These are phyloP conservation scores for Physcia stellaris DNA, from an alignment of 495 filamentous ascomycete species.

Conservation along the genomic window DNA sequence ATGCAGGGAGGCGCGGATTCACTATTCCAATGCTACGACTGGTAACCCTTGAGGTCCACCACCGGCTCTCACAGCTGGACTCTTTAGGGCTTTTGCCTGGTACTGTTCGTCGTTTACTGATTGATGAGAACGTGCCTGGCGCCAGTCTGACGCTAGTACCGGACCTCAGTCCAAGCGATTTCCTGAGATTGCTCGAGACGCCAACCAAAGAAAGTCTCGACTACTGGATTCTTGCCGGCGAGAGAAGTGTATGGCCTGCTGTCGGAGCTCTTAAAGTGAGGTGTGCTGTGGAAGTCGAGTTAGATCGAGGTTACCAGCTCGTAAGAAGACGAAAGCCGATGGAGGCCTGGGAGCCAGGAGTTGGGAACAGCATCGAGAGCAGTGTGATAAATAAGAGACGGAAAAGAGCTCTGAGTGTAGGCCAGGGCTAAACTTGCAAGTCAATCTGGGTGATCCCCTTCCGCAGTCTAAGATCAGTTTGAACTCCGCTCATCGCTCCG, in stretches of 20 bases:
- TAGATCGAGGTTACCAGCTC: conserved; percentile 72
- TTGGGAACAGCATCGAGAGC: background rate
- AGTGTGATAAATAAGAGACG: too few species aligned
- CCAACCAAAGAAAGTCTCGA: conserved; percentile 63
- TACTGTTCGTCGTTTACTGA: conserved; percentile 58
- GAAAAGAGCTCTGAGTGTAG: too few species aligned
- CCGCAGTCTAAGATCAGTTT: too few species aligned
- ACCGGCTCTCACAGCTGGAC: conserved; percentile 73
- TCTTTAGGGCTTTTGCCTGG: conserved; percentile 58
- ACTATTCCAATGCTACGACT: conserved; percentile 54
- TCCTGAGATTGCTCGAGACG: conserved; percentile 62
- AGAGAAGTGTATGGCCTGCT: conserved; percentile 87
- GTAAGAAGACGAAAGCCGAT: conserved; percentile 47
- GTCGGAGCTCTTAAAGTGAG: conserved; percentile 67
- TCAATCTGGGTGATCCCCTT: too few species aligned
- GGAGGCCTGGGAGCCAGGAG: conserved; percentile 14
- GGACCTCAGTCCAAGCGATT: conserved; percentile 56
- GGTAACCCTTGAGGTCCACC: conserved; percentile 61
- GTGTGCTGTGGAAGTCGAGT: conserved; percentile 75
- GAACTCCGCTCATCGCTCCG: too few species aligned
- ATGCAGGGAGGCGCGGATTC: conserved; percentile 42
- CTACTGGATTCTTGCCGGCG: conserved; percentile 76
- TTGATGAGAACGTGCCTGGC: conserved; percentile 78
- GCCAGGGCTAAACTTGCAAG: too few species aligned
- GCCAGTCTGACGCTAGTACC: conserved; percentile 73